Conservation (phyloP, 441 rosid genomes). For the Adansonia gregorii region DNA sequence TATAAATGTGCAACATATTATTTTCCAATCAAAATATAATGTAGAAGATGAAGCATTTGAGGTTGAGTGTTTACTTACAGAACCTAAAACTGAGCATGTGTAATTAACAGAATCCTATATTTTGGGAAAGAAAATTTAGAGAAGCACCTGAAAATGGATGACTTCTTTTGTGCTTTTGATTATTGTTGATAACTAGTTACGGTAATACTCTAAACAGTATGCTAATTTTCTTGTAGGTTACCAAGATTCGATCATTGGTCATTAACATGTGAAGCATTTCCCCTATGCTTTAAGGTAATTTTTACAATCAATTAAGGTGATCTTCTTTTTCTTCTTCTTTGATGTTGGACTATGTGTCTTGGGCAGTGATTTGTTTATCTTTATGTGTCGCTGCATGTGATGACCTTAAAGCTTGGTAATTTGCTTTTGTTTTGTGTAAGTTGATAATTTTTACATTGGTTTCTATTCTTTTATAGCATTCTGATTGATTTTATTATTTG, state of each 20-base stretch:
- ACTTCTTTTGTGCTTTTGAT: too few species aligned
- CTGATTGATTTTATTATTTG: slow-evolving; percentile 11
- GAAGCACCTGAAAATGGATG: too few species aligned
- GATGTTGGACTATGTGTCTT: too few species aligned
- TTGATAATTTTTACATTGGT: background rate
- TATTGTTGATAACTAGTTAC: too few species aligned
- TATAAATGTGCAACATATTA: too few species aligned
- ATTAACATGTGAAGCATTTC: background rate
- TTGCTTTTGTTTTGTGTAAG: background rate
- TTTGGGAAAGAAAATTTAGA: too few species aligned
- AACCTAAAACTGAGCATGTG: too few species aligned
- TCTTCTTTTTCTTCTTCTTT: background rate
- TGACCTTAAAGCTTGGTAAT: background rate
- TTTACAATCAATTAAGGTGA: background rate
- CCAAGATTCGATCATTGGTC: background rate
- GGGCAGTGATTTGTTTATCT: background rate
- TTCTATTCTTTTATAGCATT: slow-evolving; percentile 7
- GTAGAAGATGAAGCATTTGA: too few species aligned
- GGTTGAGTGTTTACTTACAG: too few species aligned
- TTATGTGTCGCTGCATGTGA: background rate
- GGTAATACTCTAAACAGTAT: background rate
- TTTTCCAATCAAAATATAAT: too few species aligned
- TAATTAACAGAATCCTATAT: too few species aligned
- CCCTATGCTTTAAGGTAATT: slow-evolving; percentile 14
- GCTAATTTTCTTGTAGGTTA: slow-evolving; percentile 10